Conservation (phyloP, 2,329 filamentous ascomycete species). For the Lasiodiplodia sp. region DNA sequence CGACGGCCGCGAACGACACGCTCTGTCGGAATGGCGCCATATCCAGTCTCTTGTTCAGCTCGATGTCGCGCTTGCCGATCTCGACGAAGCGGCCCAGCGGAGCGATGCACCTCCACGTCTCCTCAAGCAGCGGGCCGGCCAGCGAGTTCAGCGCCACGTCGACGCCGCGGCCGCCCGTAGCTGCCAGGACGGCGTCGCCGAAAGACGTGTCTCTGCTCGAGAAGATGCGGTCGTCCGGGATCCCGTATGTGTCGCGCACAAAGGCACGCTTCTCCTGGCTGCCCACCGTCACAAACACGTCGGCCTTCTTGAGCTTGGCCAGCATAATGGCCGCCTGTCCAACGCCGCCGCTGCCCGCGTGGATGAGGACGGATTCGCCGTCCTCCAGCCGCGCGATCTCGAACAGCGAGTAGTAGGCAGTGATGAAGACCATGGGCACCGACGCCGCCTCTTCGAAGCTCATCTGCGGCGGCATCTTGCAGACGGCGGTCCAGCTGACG, state of each 20-base stretch:
- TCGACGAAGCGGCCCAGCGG: conserved; percentile 42
- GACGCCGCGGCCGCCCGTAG: conserved; percentile 42
- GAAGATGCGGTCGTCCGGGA: conserved; percentile 45
- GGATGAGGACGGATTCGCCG: conserved; percentile 40
- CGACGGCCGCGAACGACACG: conserved; percentile 27
- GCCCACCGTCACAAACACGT: conserved; percentile 41
- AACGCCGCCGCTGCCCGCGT: conserved; percentile 40
- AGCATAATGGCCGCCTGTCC: conserved; percentile 41
- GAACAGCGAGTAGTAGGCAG: conserved; percentile 32
- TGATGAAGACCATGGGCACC: conserved; percentile 33
- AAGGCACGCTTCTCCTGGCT: conserved; percentile 37
- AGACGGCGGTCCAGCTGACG: background rate
- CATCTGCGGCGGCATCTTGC: background rate
- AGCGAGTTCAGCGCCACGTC: conserved; percentile 46
- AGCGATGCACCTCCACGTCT: conserved; percentile 39
- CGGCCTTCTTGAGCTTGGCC: conserved; percentile 36
- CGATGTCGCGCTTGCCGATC: conserved; percentile 30
- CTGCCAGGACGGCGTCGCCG: conserved; percentile 33
- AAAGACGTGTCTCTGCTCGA: conserved; percentile 39
- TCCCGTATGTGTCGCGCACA: conserved; percentile 34
- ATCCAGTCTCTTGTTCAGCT: conserved; percentile 22
- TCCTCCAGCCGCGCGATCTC: conserved; percentile 31
- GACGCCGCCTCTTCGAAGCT: conserved; percentile 38
- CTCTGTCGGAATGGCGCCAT: conserved; percentile 32
- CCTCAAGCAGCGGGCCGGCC: conserved; percentile 37